These are phyloP conservation scores for Neurospora sp. DNA, from an alignment of 495 filamentous ascomycete genomes.

Conservation along the genomic window DNA sequence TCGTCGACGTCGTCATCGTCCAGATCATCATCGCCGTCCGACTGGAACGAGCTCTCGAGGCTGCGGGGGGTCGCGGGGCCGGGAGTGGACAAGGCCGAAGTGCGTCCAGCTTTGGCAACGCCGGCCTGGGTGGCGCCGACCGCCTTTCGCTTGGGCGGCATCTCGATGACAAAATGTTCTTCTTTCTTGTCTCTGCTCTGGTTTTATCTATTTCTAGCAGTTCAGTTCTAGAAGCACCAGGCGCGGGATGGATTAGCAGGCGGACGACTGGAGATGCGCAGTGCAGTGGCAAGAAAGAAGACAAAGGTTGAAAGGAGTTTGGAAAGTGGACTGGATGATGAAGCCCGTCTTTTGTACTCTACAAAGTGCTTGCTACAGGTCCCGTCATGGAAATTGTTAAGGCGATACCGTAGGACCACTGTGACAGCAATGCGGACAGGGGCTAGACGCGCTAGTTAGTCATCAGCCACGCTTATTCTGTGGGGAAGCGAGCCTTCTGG, in stretches of 20 bases:
- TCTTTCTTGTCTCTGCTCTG: not conserved
- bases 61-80: constrained; percentile 56
- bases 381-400: not conserved
- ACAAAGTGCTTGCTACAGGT: not conserved
- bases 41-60: constrained; percentile 46
- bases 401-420: not conserved
- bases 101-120: constrained; percentile 42
- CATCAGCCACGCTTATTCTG: not conserved
- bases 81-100: constrained; percentile 57
- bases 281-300: not conserved
- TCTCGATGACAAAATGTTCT: constrained; percentile 19
- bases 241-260: not conserved
- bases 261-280: not conserved
- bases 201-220: not conserved
- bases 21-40: constrained; percentile 47
- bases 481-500: not conserved
- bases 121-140: constrained; percentile 43
- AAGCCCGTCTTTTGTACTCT: not conserved
- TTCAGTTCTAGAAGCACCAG: not conserved
- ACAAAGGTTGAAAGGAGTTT: not conserved
- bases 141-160: constrained; percentile 77
- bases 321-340: not conserved
- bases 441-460: not conserved
- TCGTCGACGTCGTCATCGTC: constrained; percentile 53
- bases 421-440: not conserved